These are phyloP conservation scores for Tagetes patula DNA, from an alignment of 129 eudicot species.

Conservation along the genomic window DNA sequence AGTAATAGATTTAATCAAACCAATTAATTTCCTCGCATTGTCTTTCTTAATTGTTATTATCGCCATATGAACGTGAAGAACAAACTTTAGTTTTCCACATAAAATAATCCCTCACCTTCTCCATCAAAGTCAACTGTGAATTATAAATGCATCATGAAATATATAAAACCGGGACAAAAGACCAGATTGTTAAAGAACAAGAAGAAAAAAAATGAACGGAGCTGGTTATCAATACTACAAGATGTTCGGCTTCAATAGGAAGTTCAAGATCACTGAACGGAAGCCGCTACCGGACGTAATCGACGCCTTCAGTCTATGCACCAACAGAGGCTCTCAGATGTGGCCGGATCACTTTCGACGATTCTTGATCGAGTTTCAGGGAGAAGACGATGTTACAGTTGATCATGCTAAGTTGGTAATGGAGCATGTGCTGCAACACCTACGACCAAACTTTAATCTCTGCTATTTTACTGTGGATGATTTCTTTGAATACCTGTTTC, in stretches of 20 bases:
- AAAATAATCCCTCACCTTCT: background rate
- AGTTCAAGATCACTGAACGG: slow-evolving; percentile 65
- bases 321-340: slow-evolving; percentile 47
- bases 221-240: slow-evolving; percentile 63
- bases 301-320: slow-evolving; percentile 49
- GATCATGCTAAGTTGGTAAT: slow-evolving; percentile 49
- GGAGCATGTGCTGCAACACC: slow-evolving; percentile 46
- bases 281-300: slow-evolving; percentile 71
- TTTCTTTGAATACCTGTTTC: slow-evolving; percentile 61
- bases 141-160: background rate
- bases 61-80: background rate
- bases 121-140: background rate
- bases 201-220: slow-evolving; percentile 35
- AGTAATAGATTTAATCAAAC: too few species aligned
- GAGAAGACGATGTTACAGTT: slow-evolving; percentile 41
- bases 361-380: slow-evolving; percentile 66
- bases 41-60: background rate
- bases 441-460: slow-evolving; percentile 31
- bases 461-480: slow-evolving; percentile 56
- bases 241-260: slow-evolving; percentile 68
- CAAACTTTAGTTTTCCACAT: background rate
- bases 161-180: background rate
- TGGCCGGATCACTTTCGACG: slow-evolving; percentile 56
- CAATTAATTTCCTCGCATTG: too few species aligned
- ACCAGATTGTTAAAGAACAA: background rate